A percentile compares a stretch with the other conserved stretches of the same genome.
phyloP scores from a whole-genome alignment of 2,329 filamentous ascomycete species.

The Diaporthe sp. region DNA sequence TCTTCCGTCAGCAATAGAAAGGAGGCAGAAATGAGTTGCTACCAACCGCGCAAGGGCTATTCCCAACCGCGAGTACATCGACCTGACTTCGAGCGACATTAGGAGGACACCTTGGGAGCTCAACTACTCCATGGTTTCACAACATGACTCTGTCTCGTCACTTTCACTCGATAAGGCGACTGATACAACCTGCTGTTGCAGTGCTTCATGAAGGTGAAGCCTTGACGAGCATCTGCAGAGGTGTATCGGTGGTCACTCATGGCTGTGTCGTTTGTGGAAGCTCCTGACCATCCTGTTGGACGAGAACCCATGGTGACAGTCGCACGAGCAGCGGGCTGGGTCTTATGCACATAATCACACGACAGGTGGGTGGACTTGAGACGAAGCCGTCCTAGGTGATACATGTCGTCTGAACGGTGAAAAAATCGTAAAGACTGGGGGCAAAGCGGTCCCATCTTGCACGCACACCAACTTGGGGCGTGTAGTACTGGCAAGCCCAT shows the following conservation, averaged over 20 bases:
- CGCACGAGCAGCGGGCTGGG: constrained; percentile 21
- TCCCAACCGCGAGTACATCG: neutral
- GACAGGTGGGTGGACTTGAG: constrained; percentile 22
- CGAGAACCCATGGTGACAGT: constrained; percentile 8
- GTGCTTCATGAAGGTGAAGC: constrained; percentile 16
- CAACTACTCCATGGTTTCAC: constrained; percentile 10
- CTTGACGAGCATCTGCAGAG: constrained; percentile 21
- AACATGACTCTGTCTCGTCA: constrained; percentile 7
- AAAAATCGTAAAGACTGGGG: neutral
- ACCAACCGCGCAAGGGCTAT: neutral
- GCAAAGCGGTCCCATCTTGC: constrained; percentile 8
- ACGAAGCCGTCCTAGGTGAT: constrained; percentile 30
- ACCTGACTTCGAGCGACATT: neutral
- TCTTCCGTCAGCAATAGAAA: neutral
- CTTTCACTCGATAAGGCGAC: constrained; percentile 5
- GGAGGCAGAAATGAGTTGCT: neutral
- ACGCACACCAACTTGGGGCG: constrained; percentile 5
- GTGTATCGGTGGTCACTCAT: constrained; percentile 14
- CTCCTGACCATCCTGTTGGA: constrained; percentile 12
- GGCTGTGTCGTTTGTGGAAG: constrained; percentile 1
- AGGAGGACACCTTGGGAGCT: neutral
- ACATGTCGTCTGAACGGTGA: constrained; percentile 27
- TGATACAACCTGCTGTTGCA: constrained; percentile 24
- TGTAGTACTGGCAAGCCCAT: constrained; percentile 16
- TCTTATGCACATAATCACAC: constrained; percentile 26